Evolutionary conservation across 2,329 filamentous ascomycete species (phyloP), one percentile per base, ranked within the genome.

Genomic region (Fusarium fujikuroi): DNA sequence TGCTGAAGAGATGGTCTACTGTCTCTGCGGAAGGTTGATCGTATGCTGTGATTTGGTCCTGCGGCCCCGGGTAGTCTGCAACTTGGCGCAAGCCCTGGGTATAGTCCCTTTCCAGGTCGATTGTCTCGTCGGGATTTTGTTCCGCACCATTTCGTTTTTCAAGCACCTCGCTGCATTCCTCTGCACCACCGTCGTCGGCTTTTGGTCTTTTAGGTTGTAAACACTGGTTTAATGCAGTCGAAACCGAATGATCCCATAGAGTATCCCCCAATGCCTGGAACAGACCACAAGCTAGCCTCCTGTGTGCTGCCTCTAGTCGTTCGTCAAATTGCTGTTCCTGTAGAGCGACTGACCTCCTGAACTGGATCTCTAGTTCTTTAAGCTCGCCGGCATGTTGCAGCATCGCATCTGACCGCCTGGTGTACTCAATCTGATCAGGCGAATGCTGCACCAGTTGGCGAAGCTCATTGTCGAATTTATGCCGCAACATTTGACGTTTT

Each of bases 111-210:
- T 32, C 30, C 11, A 32, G 30, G 30, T 32, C 30, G 30, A 32
- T 32, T 32, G 11, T 32, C 30, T 4, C 4, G 9, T n/a, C 9
- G 0, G 5, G 4, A 2, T 11, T 14, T 4, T n/a, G 1, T 2
- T 6, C 9, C 5, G 7, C 3, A 3, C 30, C 23, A 1, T 9
- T 10, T 7, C 7, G n/a, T 1, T 18, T 7, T 3, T 30, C 23
- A 2, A 6, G 9, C 2, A 43, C 3, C 23, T 2, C 2, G 3
- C 0, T 28, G 5, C 0, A 7, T 15, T 9, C 18, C 14, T 28
- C 12, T 18, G 1, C 14, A 7, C 7, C 1, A 8, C 9, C 3
- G 8, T 9, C 15, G 9, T 12, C 25, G 4, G 18, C 6, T 12
- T 5, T 2, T n/a, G 7, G 2, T 0, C 4, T 12, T 15, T 37